Percentiles rank a stretch among this genome's conserved stretches.
These are phyloP conservation scores for Metarhizium guizhouense DNA, from an alignment of 2,329 filamentous ascomycete genomes.

Conservation along the genomic window DNA sequence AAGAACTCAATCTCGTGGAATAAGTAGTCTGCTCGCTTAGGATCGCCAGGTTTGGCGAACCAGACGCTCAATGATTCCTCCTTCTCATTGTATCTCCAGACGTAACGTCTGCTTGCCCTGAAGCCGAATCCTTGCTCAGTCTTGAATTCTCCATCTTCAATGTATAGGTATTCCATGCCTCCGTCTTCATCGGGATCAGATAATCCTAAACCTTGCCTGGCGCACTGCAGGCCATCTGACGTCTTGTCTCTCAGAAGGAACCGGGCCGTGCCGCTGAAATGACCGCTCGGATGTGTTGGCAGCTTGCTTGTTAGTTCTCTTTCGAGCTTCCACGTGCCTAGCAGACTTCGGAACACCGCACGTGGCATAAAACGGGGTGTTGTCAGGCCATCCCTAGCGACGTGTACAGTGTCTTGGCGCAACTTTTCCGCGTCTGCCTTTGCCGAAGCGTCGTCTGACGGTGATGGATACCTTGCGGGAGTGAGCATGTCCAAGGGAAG, in stretches of 20 bases:
- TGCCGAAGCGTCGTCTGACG: slow-evolving; percentile 26
- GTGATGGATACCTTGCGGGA: slow-evolving; percentile 43
- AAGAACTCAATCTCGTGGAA: slow-evolving; percentile 66
- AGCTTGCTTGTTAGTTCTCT: slow-evolving; percentile 45
- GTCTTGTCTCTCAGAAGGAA: slow-evolving; percentile 58
- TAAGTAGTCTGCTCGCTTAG: slow-evolving; percentile 56
- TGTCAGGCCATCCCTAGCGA: slow-evolving; percentile 32
- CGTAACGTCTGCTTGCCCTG: slow-evolving; percentile 55
- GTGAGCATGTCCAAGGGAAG: slow-evolving; percentile 44
- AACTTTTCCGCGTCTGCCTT: slow-evolving; percentile 31
- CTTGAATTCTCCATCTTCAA: slow-evolving; percentile 57
- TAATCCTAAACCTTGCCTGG: slow-evolving; percentile 7
- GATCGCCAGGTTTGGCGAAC: slow-evolving; percentile 60
- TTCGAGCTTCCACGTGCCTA: slow-evolving; percentile 60
- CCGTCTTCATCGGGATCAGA: slow-evolving; percentile 18
- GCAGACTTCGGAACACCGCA: slow-evolving; percentile 61
- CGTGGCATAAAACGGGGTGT: slow-evolving; percentile 47
- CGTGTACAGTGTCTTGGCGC: slow-evolving; percentile 34
- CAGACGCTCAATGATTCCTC: slow-evolving; percentile 58
- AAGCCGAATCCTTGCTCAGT: slow-evolving; percentile 48
- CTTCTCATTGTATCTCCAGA: slow-evolving; percentile 60
- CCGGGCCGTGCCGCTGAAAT: slow-evolving; percentile 53
- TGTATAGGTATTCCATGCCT: slow-evolving; percentile 56
- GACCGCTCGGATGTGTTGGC: slow-evolving; percentile 52
- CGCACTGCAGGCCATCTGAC: slow-evolving; percentile 34